Base-by-base conservation (phyloP, 2,329 filamentous ascomycete species). In the Lasiodiplodia gonubiensis region DNA sequence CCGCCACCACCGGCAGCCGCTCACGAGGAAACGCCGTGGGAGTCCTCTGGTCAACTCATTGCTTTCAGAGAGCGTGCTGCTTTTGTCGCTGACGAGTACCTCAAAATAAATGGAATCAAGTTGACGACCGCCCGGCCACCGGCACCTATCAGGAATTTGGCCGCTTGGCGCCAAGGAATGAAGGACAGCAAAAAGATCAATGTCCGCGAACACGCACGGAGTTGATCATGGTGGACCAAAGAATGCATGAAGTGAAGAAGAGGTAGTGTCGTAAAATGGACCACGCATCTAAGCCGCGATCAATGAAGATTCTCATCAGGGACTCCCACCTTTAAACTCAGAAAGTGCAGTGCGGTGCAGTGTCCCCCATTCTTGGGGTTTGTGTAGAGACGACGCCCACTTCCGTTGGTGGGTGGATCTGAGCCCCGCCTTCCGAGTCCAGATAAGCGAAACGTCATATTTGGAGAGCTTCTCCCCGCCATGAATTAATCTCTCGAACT, bases 361-460 rank as follows among this genome's bases (percentile, higher is more conserved):
- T 8, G 6, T 57, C 35, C 57, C 55, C 57, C 57, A 61, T 61
- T 61, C 27, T 61, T 35, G 59, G 11, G 14, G 18, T 4, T 12
- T 23, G 46, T 16, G 23, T 30, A 39, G 11, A 42, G 53, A 33
- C 4, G 51, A 21, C 59, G 59, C 59, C 59, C 59, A 63, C 59
- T 63, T 51, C 59, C 59, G 59, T 37, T 37, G 55, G 37, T 23
- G 55, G 21, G 21, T 33, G 23, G 23, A 25, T 12, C 33, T 18
- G 33, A 55, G 53, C 53, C 53, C 33, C 53, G 53, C 53, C 53
- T 55, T 39, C 53, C 53, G 7, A 14, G 4, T 23, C 16, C 37
- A 48, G 39, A 63, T 63, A 63, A 63, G 59, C 59, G 42, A 63
- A 46, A 63, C 59, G 59, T 63, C 59, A 63, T 63, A 63, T 27